A percentile compares a stretch with the other conserved stretches of the same genome.
phyloP scores from a whole-genome alignment of 495 filamentous ascomycete genomes.

The Podospora bellae-mahoneyi region DNA sequence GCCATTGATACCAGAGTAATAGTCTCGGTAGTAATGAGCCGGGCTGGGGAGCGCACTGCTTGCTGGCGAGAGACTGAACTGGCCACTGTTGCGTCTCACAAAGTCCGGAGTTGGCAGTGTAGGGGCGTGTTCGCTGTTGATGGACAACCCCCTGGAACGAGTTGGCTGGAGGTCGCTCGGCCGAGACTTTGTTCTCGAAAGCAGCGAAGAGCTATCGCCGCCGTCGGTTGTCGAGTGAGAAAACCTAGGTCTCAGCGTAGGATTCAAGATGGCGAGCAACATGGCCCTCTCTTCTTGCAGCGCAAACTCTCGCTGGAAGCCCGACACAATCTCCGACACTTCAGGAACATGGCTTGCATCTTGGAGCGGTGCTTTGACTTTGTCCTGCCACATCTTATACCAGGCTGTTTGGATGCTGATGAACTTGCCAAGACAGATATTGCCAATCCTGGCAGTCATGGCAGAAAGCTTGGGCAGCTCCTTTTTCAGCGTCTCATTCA shows the following conservation, averaged over 20 bases:
- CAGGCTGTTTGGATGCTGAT: slow-evolving; percentile 76
- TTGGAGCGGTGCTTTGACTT: slow-evolving; percentile 70
- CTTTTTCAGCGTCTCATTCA: slow-evolving; percentile 89
- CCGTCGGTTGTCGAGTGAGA: slow-evolving; percentile 50
- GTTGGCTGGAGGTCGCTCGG: slow-evolving; percentile 39
- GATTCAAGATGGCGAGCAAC: slow-evolving; percentile 49
- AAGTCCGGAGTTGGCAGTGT: slow-evolving; percentile 57
- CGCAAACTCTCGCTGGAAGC: slow-evolving; percentile 71
- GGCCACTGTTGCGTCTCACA: slow-evolving; percentile 53
- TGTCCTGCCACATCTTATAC: slow-evolving; percentile 74
- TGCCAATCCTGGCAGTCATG: slow-evolving; percentile 73
- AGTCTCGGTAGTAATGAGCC: slow-evolving; percentile 49
- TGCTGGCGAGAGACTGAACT: slow-evolving; percentile 53
- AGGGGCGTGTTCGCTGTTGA: slow-evolving; percentile 63
- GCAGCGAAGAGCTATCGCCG: slow-evolving; percentile 39
- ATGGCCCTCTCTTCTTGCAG: slow-evolving; percentile 53
- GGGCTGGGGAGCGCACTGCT: slow-evolving; percentile 45
- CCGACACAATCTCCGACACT: slow-evolving; percentile 61
- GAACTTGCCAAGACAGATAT: slow-evolving; percentile 75
- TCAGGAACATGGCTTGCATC: slow-evolving; percentile 59
- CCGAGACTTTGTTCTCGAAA: slow-evolving; percentile 40
- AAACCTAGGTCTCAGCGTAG: slow-evolving; percentile 37
- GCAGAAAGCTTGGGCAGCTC: slow-evolving; percentile 84
- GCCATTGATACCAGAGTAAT: slow-evolving; percentile 42
- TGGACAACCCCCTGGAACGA: slow-evolving; percentile 53